phyloP scores from a whole-genome alignment of 2,329 filamentous ascomycete species.

The Ophiostoma piceae region DNA sequence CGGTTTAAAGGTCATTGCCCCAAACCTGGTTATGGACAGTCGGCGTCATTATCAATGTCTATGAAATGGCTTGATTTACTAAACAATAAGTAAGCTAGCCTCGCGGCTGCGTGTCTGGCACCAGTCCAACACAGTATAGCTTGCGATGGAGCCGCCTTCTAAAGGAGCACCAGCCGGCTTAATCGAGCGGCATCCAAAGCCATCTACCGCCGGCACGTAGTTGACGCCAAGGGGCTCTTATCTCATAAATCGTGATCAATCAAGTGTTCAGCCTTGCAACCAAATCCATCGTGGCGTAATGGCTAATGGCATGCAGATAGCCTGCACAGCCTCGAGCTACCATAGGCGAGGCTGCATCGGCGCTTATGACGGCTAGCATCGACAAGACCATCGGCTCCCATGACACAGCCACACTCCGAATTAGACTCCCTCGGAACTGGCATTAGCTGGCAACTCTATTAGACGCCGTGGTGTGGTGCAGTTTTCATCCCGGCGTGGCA shows the following conservation, averaged over 20 bases:
- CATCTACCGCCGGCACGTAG: neutral
- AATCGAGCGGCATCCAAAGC: too few species aligned
- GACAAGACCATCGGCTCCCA: neutral
- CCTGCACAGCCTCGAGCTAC: neutral
- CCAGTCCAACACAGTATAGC: neutral
- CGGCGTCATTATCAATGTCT: too few species aligned
- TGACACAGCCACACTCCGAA: neutral
- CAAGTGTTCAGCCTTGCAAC: neutral
- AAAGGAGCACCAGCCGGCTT: too few species aligned
- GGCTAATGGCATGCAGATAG: neutral
- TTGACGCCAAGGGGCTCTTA: neutral
- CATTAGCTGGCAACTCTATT: neutral
- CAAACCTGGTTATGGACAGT: too few species aligned
- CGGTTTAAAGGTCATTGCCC: too few species aligned
- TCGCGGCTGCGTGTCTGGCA: neutral
- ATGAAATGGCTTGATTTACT: too few species aligned
- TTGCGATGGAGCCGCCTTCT: too few species aligned
- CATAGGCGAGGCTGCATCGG: neutral
- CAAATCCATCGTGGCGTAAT: neutral
- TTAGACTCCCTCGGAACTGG: neutral
- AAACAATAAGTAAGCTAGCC: too few species aligned
- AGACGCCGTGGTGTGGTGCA: neutral
- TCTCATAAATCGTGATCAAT: neutral
- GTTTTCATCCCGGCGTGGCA: neutral
- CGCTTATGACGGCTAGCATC: neutral